A percentile compares a stretch with the other conserved stretches of the same genome.
These are phyloP conservation scores for Plasmopara viticola DNA, from an alignment of 352 stramenopile species.

Conservation along the genomic window DNA sequence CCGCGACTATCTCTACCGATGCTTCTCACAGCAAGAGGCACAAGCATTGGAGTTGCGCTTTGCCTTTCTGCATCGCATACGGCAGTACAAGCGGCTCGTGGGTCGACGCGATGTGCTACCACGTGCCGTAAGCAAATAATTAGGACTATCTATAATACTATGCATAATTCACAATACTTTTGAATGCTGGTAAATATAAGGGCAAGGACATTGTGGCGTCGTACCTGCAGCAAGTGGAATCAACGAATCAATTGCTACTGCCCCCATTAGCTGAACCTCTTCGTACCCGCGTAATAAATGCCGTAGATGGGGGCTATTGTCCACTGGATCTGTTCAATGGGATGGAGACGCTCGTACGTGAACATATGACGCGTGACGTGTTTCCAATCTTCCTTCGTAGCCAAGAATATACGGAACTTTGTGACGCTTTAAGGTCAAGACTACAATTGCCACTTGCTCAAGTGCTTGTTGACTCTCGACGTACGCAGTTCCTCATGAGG, in stretches of 20 bases:
- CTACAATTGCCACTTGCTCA: slow-evolving; percentile 59
- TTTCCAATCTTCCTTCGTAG: slow-evolving; percentile 47
- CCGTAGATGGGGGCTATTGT: slow-evolving; percentile 24
- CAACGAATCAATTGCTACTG: slow-evolving; percentile 16
- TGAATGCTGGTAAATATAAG: slow-evolving; percentile 10
- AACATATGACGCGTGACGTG: slow-evolving; percentile 39
- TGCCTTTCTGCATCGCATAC: slow-evolving; percentile 45
- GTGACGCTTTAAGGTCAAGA: slow-evolving; percentile 41
- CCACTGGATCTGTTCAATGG: slow-evolving; percentile 56
- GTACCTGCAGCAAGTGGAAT: slow-evolving; percentile 32
- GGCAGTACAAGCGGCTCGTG: slow-evolving; percentile 51
- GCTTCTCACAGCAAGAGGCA: slow-evolving; percentile 43
- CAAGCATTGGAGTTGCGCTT: slow-evolving; percentile 51
- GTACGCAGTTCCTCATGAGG: slow-evolving; percentile 48
- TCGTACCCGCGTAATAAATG: slow-evolving; percentile 23
- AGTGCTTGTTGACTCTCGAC: slow-evolving; percentile 46
- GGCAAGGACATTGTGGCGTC: slow-evolving; percentile 38
- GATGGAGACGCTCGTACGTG: slow-evolving; percentile 45
- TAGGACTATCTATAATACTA: neutral
- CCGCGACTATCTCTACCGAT: slow-evolving; percentile 49
- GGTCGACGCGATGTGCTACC: slow-evolving; percentile 40
- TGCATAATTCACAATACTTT: slow-evolving; percentile 1
- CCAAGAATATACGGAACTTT: slow-evolving; percentile 44
- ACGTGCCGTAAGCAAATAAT: slow-evolving; percentile 22
- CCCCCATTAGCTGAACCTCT: slow-evolving; percentile 24